Conservation (phyloP, 805 yeast species). For the Kodamaea kaohsiungensis region DNA sequence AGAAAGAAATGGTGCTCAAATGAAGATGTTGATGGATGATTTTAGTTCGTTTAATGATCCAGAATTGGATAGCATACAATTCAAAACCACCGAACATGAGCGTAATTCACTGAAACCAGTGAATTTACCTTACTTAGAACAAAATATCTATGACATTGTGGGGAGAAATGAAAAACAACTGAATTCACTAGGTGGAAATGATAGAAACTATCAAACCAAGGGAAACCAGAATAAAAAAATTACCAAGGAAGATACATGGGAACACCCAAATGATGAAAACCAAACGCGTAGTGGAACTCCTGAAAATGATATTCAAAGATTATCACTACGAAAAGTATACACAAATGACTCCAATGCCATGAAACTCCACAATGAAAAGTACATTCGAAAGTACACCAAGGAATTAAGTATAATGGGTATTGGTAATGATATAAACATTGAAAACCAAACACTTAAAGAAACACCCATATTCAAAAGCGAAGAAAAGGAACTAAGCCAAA, state of each 20-base stretch:
- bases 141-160: constrained; percentile 7
- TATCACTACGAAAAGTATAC: constrained; percentile 25
- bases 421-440: neutral
- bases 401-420: constrained; percentile 16
- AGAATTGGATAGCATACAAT: constrained; percentile 26
- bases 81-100: neutral
- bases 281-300: neutral
- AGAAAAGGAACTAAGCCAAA: neutral
- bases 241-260: neutral
- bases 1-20: neutral
- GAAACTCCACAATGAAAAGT: constrained; percentile 20
- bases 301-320: constrained; percentile 16
- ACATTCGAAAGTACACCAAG: constrained; percentile 16
- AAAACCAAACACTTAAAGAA: neutral
- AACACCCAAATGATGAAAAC: neutral
- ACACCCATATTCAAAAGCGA: neutral
- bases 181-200: neutral
- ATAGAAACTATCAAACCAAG: neutral
- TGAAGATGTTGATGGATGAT: constrained; percentile 12
- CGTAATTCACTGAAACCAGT: neutral
- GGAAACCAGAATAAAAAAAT: neutral
- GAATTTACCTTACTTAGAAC: constrained; percentile 13
- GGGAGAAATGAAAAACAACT: neutral
- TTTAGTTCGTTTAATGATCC: constrained; percentile 21
- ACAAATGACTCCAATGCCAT: constrained; percentile 13